phyloP scores from a whole-genome alignment of 2,329 filamentous ascomycete species.

The Fusarium austroafricanum region DNA sequence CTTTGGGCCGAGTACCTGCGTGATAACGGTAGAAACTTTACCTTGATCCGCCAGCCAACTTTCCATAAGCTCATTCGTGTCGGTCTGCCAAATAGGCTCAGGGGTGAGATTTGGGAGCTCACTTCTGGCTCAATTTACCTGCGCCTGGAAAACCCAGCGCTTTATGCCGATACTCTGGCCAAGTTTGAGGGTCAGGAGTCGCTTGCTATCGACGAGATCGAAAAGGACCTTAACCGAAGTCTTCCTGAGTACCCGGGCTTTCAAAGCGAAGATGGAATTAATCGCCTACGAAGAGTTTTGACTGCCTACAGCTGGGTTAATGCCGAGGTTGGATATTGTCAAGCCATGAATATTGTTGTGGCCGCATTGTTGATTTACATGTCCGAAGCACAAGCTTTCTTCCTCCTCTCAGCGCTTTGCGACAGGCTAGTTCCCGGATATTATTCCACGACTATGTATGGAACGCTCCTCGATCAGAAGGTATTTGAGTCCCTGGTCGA shows the following conservation, averaged over 20 bases:
- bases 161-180: constrained; percentile 85
- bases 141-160: constrained; percentile 83
- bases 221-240: constrained; percentile 97
- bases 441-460: constrained; percentile 99
- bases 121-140: constrained; percentile 92
- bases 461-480: constrained; percentile 93
- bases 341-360: constrained; percentile 99
- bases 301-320: constrained; percentile 99
- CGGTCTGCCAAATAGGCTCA: constrained; percentile 89
- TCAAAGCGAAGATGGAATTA: constrained; percentile 95
- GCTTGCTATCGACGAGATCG: constrained; percentile 97
- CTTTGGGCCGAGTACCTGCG: constrained; percentile 96
- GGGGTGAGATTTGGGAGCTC: constrained; percentile 96
- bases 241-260: constrained; percentile 97
- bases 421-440: constrained; percentile 94
- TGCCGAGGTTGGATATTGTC: constrained; percentile 95
- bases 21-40: constrained; percentile 94
- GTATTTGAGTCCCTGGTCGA: constrained; percentile 99
- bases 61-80: constrained; percentile 98
- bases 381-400: constrained; percentile 96
- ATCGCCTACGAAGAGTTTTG: constrained; percentile 85
- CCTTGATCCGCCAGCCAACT: constrained; percentile 92
- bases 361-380: constrained; percentile 98
- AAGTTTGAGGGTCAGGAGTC: constrained; percentile 89
- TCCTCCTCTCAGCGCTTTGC: constrained; percentile 89